Conservation (phyloP, 2,329 filamentous ascomycete genomes). For the Pezicula neosporulosa region DNA sequence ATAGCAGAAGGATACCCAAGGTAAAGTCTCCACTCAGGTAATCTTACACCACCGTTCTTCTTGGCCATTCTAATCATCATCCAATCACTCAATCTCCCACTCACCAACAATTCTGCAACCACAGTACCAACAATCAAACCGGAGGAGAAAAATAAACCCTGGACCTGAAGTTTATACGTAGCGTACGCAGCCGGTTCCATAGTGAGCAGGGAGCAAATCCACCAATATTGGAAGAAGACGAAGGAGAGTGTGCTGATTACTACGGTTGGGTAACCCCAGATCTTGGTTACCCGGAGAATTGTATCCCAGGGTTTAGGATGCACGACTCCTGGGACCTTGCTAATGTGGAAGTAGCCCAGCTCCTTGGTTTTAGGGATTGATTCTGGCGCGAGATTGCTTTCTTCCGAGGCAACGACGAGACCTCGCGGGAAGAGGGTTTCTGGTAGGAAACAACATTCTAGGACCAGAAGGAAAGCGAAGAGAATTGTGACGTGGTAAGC, state of each 20-base stretch:
- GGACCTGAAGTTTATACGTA: constrained; percentile 36
- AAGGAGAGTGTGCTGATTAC: constrained; percentile 43
- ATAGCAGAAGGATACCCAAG: constrained; percentile 49
- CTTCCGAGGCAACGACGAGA: constrained; percentile 2
- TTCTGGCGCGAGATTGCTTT: background rate
- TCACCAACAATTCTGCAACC: constrained; percentile 46
- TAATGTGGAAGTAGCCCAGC: constrained; percentile 31
- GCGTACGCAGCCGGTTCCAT: constrained; percentile 27
- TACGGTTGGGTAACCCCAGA: constrained; percentile 43
- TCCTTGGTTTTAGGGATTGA: constrained; percentile 12
- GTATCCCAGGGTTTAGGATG: constrained; percentile 47
- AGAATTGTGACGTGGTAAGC: constrained; percentile 52
- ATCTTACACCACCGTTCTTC: constrained; percentile 37
- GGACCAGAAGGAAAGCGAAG: constrained; percentile 42
- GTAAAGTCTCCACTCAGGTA: constrained; percentile 54
- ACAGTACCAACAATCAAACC: constrained; percentile 51
- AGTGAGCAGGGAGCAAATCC: constrained; percentile 20
- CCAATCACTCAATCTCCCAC: constrained; percentile 48
- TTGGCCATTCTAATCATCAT: constrained; percentile 43
- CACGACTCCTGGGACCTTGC: constrained; percentile 44
- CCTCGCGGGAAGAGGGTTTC: constrained; percentile 53
- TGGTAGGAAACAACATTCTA: constrained; percentile 47
- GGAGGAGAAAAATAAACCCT: constrained; percentile 48
- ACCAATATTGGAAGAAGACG: constrained; percentile 55
- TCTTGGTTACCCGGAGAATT: constrained; percentile 40